These are phyloP conservation scores for Ormosia semicastrata DNA, from an alignment of 306 rosid species.

Conservation along the genomic window DNA sequence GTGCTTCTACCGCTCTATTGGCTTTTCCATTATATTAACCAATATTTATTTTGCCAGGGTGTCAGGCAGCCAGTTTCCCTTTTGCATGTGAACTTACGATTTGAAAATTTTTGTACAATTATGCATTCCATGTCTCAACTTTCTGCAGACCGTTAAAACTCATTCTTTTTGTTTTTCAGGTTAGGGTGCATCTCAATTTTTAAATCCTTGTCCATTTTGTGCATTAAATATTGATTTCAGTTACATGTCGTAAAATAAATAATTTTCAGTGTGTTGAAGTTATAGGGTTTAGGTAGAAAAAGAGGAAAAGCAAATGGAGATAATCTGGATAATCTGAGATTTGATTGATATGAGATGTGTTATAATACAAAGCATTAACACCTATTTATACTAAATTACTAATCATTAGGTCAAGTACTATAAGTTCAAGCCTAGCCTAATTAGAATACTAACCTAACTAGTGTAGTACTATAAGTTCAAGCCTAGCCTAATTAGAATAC, in stretches of 20 bases:
- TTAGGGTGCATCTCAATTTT: not conserved
- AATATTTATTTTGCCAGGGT: not conserved
- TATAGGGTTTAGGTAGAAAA: not conserved
- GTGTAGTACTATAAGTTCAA: not conserved
- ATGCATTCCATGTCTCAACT: not conserved
- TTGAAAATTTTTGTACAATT: not conserved
- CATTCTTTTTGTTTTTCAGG: not conserved
- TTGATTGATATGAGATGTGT: not conserved
- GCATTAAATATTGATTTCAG: not conserved
- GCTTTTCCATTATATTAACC: not conserved
- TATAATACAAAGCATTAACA: not conserved
- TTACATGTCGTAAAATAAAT: not conserved
- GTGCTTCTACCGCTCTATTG: not conserved
- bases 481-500: not conserved
- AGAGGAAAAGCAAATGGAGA: not conserved
- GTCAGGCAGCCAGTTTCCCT: not conserved
- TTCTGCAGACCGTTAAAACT: not conserved
- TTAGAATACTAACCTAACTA: not conserved
- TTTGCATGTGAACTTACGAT: not conserved
- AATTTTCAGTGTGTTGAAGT: not conserved
- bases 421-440: not conserved
- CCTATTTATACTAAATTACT: not conserved
- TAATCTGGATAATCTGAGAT: not conserved
- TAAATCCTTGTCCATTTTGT: not conserved
- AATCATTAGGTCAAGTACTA: not conserved